Evolutionary conservation across 148 eudicot species (phyloP), one percentile per base, ranked within the genome.

Genomic region (Diospyros kaki): DNA sequence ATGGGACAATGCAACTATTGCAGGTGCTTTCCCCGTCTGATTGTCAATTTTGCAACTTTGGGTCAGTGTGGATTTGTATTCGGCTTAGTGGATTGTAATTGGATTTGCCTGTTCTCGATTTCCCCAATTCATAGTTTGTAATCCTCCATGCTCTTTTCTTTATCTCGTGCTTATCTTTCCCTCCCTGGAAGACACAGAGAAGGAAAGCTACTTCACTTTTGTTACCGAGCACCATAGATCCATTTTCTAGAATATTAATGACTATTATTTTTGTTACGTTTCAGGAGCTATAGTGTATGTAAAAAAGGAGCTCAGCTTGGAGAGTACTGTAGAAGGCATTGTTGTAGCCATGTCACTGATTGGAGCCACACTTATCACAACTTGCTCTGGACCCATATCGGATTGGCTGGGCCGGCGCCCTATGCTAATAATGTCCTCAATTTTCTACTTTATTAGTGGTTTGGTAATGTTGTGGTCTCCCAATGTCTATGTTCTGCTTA

Each of bases 381-480:
- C 92, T 69, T 94, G 88, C 85, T 91, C 97, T 0, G 98, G 98
- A 54, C 83, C 97, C 44, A 64, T 91, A 64, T 86, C 98, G 5
- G 98, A 94, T 74, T 77, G 69, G 68, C 14, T 91, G 65, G 98
- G 98, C 12, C 89, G 98, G 40, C 97, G 97, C 51, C 98, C 97
- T 53, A 85, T 94, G 93, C 97, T 94, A 40, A 87, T 94, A 64
- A 58, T 83, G 46, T 94, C 98, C 9, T 89, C 97, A 9, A 8
- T 87, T 46, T 84, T 94, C 51, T 94, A 94, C 68, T 87, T 90
- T 56, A 38, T 91, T 14, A 76, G 95, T 70, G 93, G 97, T 52
- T 75, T 91, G 75, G 84, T 94, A 61, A 94, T 94, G 98, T 61
- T 94, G 58, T 94, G 98, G 97, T 94, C 98, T 11, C 98, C 98